phyloP scores from a whole-genome alignment of 2,329 filamentous ascomycete genomes.

The Didymella sp. region DNA sequence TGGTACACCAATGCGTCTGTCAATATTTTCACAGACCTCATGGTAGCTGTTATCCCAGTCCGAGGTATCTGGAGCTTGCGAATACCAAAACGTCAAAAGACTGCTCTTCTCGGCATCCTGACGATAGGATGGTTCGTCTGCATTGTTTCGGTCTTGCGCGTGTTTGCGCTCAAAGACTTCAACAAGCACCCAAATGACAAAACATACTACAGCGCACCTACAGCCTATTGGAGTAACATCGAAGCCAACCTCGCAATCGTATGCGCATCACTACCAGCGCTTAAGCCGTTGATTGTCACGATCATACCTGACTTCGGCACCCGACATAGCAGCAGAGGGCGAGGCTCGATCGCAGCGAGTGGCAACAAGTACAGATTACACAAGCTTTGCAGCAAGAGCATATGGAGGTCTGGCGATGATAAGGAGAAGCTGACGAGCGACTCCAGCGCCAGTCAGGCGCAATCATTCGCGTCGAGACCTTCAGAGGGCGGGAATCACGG shows the following conservation, averaged over 20 bases:
- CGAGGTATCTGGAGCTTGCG: slow-evolving; percentile 35
- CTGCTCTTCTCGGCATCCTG: slow-evolving; percentile 32
- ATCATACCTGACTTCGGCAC: slow-evolving; percentile 33
- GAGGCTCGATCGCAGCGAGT: slow-evolving; percentile 13
- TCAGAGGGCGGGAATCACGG: slow-evolving; percentile 15
- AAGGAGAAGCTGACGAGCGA: slow-evolving; percentile 23
- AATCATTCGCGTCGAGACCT: slow-evolving; percentile 10
- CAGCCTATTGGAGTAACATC: slow-evolving; percentile 41
- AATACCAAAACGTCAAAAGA: slow-evolving; percentile 31
- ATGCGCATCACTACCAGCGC: slow-evolving; percentile 41
- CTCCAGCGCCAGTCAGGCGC: slow-evolving; percentile 11
- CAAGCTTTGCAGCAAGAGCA: slow-evolving; percentile 9
- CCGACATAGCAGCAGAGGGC: slow-evolving; percentile 17
- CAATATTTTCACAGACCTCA: slow-evolving; percentile 36
- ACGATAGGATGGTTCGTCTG: slow-evolving; percentile 46
- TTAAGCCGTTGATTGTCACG: slow-evolving; percentile 37
- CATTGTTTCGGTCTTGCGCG: slow-evolving; percentile 40
- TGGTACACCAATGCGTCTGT: slow-evolving; percentile 33
- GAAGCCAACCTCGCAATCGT: slow-evolving; percentile 44
- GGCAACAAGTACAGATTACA: slow-evolving; percentile 9
- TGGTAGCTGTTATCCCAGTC: slow-evolving; percentile 36
- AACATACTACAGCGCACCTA: slow-evolving; percentile 32
- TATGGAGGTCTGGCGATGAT: slow-evolving; percentile 10
- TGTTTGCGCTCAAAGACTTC: slow-evolving; percentile 28
- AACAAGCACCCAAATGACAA: slow-evolving; percentile 26